Base-by-base conservation (phyloP, 208 protist genomes). In the Lotmaria passim region DNA sequence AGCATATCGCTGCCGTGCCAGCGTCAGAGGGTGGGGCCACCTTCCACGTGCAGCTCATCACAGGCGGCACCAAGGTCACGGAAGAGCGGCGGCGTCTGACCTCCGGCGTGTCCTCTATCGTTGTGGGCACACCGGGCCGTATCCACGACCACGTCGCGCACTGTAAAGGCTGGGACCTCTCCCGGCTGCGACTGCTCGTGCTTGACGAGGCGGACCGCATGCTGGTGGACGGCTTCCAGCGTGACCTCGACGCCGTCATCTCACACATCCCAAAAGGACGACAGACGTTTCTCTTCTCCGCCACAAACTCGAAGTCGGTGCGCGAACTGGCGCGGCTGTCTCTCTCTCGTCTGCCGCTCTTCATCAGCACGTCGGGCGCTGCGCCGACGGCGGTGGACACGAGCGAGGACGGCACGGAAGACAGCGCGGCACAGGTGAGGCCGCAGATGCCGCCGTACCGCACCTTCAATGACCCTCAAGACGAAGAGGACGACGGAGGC, bases 151-250 rank as follows among this genome's bases (percentile, higher is more conserved):
- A 97, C 73, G 83, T 90, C n/a, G 63, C 73, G 38, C 83, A 97
- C 66, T 93, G 83, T 62, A 77, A 73, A 17, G 79, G 75, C 0
- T 82, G 85, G 81, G 79, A 97, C 51, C 81, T 99, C 19, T 92
- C 94, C 50, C 92, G 94, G 57, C 92, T 98, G 75, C 98, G 91
- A 21, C 98, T 92, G 65, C 84, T 99, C 7, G 95, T 99, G 44
- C 86, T 99, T n/a, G 98, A 99, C 77, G 98, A 99, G 81, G 98
- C 98, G 1, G 98, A 99, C 79, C 89, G 98, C 55, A 99, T 99
- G 98, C 90, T 99, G 8, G 98, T 99, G 67, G 99, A 99, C 82
- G 99, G 98, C 61, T 99, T 99, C 72, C 97, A 99, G 78, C 94
- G 94, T 48, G 97, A 99, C 81, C 96, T 99, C n/a, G 94, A 91